A percentile compares a stretch with the other conserved stretches of the same genome.
Conservation (phyloP, 2,329 filamentous ascomycete species). For the Microascus cirrosus region DNA sequence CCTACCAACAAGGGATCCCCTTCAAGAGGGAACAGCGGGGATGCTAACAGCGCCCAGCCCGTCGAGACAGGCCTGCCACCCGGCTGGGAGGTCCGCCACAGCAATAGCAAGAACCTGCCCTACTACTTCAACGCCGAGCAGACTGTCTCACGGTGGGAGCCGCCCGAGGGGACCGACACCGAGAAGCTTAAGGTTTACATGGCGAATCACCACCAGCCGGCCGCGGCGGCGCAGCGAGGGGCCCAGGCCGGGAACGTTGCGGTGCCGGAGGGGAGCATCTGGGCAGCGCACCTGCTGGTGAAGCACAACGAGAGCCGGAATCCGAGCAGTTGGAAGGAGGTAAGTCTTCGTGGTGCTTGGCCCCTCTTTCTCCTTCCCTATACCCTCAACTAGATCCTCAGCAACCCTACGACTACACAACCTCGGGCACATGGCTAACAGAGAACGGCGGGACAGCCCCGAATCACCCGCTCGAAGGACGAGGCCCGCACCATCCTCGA, state of each 20-base stretch:
- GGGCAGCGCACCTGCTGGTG: conserved; percentile 82
- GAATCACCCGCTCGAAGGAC: conserved; percentile 81
- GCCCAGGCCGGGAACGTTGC: conserved; percentile 18
- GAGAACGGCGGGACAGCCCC: conserved; percentile 42
- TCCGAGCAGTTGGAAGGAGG: conserved; percentile 85
- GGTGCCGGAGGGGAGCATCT: conserved; percentile 68
- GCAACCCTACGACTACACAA: no score
- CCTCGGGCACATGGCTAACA: no score
- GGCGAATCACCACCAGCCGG: conserved; percentile 83
- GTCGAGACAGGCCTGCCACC: conserved; percentile 67
- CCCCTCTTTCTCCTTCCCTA: no score
- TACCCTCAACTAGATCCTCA: no score
- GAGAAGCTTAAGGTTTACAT: conserved; percentile 93
- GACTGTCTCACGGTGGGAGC: conserved; percentile 91
- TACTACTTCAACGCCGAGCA: conserved; percentile 93
- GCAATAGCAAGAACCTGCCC: conserved; percentile 95
- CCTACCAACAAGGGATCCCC: no score
- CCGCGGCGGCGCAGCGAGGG: conserved; percentile 30
- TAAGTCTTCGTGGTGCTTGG: conserved; percentile 20
- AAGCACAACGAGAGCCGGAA: conserved; percentile 86
- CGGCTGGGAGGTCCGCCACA: conserved; percentile 93
- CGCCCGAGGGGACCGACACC: conserved; percentile 75
- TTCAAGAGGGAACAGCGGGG: background rate
- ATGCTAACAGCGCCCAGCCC: background rate
- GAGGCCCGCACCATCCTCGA: conserved; percentile 73